A percentile compares a stretch with the other conserved stretches of the same genome.
Conservation (phyloP, 805 yeast species). For the Ogataea pini region DNA sequence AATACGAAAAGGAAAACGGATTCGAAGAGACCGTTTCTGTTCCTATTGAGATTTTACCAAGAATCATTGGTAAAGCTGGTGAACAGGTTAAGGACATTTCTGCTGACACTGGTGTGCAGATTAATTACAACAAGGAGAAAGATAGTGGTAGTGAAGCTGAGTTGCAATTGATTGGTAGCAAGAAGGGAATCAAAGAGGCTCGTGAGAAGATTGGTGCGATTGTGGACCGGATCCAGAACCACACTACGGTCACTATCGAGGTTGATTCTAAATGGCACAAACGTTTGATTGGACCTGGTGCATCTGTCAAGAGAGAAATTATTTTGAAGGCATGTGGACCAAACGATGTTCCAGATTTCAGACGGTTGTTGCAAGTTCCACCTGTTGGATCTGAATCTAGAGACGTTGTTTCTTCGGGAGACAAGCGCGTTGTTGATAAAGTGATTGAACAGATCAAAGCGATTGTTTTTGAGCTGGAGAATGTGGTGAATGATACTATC, state of each 20-base stretch:
- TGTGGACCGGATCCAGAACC: conserved; percentile 65
- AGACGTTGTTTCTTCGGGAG: conserved; percentile 70
- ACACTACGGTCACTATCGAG: conserved; percentile 53
- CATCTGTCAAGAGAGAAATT: conserved; percentile 71
- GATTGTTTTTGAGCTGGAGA: conserved; percentile 66
- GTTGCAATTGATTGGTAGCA: conserved; percentile 76
- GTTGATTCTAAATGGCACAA: conserved; percentile 77
- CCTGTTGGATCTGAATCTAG: conserved; percentile 59
- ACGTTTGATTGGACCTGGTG: conserved; percentile 75
- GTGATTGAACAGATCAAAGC: conserved; percentile 62
- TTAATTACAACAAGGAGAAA: conserved; percentile 45
- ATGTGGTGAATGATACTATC: conserved; percentile 49
- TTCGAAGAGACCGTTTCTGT: conserved; percentile 61
- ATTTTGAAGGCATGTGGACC: conserved; percentile 76
- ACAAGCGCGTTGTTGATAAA: conserved; percentile 67
- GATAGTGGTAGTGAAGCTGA: conserved; percentile 53
- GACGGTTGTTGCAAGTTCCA: conserved; percentile 69
- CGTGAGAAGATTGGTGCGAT: conserved; percentile 59
- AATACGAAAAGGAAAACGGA: conserved; percentile 87
- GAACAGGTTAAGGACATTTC: conserved; percentile 79
- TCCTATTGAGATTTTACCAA: conserved; percentile 73
- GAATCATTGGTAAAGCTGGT: conserved; percentile 89
- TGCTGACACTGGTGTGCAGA: conserved; percentile 64
- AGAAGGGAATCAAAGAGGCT: conserved; percentile 73
- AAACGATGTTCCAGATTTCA: conserved; percentile 50